These are phyloP conservation scores for Paraphoma sp. DNA, from an alignment of 2,329 filamentous ascomycete species.

Conservation along the genomic window DNA sequence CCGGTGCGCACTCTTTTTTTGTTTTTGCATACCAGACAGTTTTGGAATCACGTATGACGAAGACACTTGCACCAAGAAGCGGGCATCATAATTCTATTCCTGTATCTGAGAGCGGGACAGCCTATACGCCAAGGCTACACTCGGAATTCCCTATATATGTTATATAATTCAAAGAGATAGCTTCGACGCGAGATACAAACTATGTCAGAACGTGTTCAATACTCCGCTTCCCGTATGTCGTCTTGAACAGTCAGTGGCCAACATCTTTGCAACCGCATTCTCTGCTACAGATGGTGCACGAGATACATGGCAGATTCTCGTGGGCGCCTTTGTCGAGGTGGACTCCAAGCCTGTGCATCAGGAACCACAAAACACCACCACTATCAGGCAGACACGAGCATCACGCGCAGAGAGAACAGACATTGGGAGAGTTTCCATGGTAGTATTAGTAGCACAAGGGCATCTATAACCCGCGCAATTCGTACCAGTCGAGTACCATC, in stretches of 20 bases:
- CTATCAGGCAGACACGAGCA: neutral
- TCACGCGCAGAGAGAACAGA: neutral
- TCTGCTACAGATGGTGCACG: no score
- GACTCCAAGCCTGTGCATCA: no score
- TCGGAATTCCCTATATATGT: constrained; percentile 2
- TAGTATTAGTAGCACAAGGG: neutral
- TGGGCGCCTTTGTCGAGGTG: no score
- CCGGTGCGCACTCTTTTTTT: neutral
- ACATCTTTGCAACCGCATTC: no score
- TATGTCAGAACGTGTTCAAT: neutral
- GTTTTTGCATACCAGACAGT: neutral
- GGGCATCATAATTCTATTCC: no score
- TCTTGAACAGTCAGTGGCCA: no score
- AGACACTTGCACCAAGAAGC: neutral
- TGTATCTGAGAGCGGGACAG: no score
- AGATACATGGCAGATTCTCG: no score
- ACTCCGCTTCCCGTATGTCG: no score
- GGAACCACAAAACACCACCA: no score
- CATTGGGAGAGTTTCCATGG: neutral
- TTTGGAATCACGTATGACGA: neutral
- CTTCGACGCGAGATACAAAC: constrained; percentile 3
- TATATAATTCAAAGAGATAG: constrained; percentile 6
- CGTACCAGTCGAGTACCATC: neutral
- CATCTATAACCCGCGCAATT: neutral
- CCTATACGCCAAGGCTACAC: neutral